Conservation (phyloP, 345 rosid species). For the Dipteronia sinensis region DNA sequence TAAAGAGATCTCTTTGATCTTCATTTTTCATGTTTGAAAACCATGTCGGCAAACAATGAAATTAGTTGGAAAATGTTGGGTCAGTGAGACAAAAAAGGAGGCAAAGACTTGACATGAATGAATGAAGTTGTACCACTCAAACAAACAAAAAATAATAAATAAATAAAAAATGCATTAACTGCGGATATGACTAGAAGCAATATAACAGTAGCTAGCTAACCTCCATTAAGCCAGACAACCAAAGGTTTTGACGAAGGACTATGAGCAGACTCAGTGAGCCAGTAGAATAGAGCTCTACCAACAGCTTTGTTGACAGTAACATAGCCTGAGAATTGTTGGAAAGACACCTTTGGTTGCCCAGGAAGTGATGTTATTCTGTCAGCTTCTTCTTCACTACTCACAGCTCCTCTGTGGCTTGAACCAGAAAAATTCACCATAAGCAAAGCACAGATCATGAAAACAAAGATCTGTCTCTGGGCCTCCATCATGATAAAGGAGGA, state of each 20-base stretch:
- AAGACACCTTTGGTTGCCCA: conserved; percentile 86
- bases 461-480: conserved; percentile 35
- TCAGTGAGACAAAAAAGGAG: conserved; percentile 10
- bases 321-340: conserved; percentile 92
- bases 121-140: conserved; percentile 9
- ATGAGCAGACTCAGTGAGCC: conserved; percentile 81
- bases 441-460: conserved; percentile 27
- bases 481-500: not conserved
- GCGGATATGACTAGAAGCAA: conserved; percentile 11
- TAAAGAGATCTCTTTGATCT: not conserved
- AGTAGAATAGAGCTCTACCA: conserved; percentile 92
- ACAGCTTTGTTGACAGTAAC: conserved; percentile 63
- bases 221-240: conserved; percentile 98
- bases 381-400: conserved; percentile 44
- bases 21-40: not conserved
- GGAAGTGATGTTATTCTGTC: conserved; percentile 84
- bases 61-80: not conserved
- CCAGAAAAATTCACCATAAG: not conserved
- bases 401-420: conserved; percentile 20
- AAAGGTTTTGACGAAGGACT: conserved; percentile 66
- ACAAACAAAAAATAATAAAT: not conserved
- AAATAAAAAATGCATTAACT: not conserved
- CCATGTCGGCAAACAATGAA: conserved; percentile 35
- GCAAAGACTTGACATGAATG: conserved; percentile 8
- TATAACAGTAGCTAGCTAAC: conserved; percentile 47